phyloP scores from a whole-genome alignment of 2,329 filamentous ascomycete genomes.

The Calonectria pseudoreteaudii region DNA sequence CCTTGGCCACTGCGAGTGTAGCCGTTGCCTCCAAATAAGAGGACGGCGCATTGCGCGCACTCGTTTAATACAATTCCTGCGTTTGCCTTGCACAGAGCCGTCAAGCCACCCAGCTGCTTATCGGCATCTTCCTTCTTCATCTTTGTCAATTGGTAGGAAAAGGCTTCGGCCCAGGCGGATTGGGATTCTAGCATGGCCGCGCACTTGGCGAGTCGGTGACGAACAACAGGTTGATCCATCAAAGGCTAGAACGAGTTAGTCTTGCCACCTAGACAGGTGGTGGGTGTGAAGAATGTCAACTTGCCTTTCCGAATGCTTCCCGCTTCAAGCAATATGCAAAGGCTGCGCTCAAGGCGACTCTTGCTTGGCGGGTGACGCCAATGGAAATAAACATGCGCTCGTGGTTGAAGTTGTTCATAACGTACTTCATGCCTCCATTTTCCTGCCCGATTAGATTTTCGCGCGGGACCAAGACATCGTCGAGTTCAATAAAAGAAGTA shows the following conservation, averaged over 20 bases:
- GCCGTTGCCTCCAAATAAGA: slow-evolving; percentile 81
- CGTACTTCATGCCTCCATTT: slow-evolving; percentile 78
- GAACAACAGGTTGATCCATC: slow-evolving; percentile 80
- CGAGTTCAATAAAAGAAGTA: slow-evolving; percentile 81
- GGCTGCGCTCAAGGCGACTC: slow-evolving; percentile 51
- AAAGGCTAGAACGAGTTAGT: slow-evolving; percentile 54
- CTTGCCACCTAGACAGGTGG: slow-evolving; percentile 27
- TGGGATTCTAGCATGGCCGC: slow-evolving; percentile 76
- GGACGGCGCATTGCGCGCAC: slow-evolving; percentile 75
- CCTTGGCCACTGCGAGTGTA: slow-evolving; percentile 78
- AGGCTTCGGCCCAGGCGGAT: slow-evolving; percentile 79
- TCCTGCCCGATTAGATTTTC: slow-evolving; percentile 78
- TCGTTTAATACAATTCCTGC: slow-evolving; percentile 78
- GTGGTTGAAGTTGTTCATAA: slow-evolving; percentile 86
- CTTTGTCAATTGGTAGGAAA: slow-evolving; percentile 76
- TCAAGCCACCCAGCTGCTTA: slow-evolving; percentile 76
- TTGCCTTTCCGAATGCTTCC: slow-evolving; percentile 50
- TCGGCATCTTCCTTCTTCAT: slow-evolving; percentile 71
- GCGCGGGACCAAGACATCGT: slow-evolving; percentile 78
- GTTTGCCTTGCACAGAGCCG: slow-evolving; percentile 79
- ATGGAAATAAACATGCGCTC: slow-evolving; percentile 77
- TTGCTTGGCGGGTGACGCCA: slow-evolving; percentile 69
- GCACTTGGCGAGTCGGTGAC: slow-evolving; percentile 78
- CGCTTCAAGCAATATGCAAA: slow-evolving; percentile 54
- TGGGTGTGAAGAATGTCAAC: neutral